Evolutionary conservation across 179 eudicot species (phyloP), one percentile per base, ranked within the genome.

Genomic region (Sideroxylon spinosum): DNA sequence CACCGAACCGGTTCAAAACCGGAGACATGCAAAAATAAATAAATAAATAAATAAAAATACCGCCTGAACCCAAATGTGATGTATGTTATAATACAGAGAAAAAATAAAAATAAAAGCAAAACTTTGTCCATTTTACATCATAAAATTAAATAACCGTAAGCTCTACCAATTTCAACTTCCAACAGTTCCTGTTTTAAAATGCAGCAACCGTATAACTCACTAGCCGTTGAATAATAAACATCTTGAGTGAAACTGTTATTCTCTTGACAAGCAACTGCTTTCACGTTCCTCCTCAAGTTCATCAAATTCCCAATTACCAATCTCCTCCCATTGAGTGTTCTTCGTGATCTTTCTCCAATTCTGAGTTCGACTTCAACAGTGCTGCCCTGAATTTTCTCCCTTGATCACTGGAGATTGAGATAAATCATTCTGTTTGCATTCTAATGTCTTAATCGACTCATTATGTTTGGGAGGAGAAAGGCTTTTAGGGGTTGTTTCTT

Each of bases 291-390:
- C 65, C 62, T 77, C 80, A 66, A 84, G 66, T 50, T 83, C 83
- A 79, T 87, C 86, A 68, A 82, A 89, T 79, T 89, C 92, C 91
- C 91, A 88, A 32, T 81, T 89, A 68, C 32, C 64, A 56, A 85
- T 79, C 37, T 88, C 91, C 14, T 82, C 44, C 84, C 9, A 32
- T 60, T 11, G 80, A 65, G 59, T 78, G 75, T 26, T 73, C 79
- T 72, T 75, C 68, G 81, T 75, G 64, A 60, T 76, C 57, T 63
- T 86, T 82, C 77, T 85, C 87, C n/a, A 79, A 74, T 75, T 80
- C 80, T n/a, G 80, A 59, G 16, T 76, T 78, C 26, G 79, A 62
- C 64, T 84, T 83, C n/a, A 80, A 81, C 37, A 78, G 73, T 71
- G 82, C 81, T 49, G 69, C 81, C 19, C 77, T 88, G 20, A 79